Base-by-base conservation (phyloP, 176 grass and related monocot genomes). In the Cenchrus purpureus region DNA sequence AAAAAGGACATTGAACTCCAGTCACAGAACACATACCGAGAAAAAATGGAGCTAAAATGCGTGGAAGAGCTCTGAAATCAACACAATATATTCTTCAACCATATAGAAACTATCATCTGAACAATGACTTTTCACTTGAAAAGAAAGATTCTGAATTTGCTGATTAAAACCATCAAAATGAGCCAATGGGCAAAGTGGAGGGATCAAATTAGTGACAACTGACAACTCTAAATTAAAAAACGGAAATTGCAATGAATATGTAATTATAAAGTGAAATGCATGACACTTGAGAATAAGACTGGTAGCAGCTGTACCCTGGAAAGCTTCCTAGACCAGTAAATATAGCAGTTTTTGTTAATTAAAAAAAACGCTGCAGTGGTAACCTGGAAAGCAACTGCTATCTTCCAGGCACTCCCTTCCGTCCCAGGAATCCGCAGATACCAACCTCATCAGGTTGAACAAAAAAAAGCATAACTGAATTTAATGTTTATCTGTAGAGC, bases 31-130 rank as follows among this genome's bases (percentile, higher is more conserved):
- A 25, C 2, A 69, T 7, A 31, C 8, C 7, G 6, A 2, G 34
- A 63, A 89, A 68, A 83, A 32, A 20, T 8, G 19, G 13, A 78
- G 63, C 1, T 53, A 19, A 83, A 86, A 53, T 68, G 65, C 25
- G 83, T 72, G 29, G 74, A 81, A 90, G 22, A 86, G 61, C 25
- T 54, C 66, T 73, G 77, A 71, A 82, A 70, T 25, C 37, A 70
- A 65, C 89, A 53, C n/a, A 83, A 76, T 62, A 62, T 69, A 85
- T 13, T 61, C 14, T 56, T 10, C 40, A 85, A 7, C 8, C 68
- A 29, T 61, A 58, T 44, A 78, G 42, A 66, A 59, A 59, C n/a
- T 68, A 60, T 59, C 29, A 84, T 79, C 49, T 57, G 25, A 73
- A 25, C 25, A 56, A 79, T 57, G 25, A 49, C 25, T 58, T 66